Base-by-base conservation (phyloP, 371 early-diverging fungal genomes). In the Phascolomyces articulosus region DNA sequence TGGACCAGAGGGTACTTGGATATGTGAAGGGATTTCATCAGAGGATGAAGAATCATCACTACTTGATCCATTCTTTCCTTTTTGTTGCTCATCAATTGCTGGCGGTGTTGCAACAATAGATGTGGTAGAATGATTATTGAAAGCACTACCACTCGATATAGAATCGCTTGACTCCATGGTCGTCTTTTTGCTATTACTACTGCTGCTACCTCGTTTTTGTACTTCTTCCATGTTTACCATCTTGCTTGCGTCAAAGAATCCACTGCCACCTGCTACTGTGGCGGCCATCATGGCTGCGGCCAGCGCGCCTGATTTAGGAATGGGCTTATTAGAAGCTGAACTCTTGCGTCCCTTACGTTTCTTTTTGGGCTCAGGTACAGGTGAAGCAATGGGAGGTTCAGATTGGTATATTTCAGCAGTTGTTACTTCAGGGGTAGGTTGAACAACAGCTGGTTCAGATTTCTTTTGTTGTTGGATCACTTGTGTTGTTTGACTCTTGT, bases 221-320 rank as follows among this genome's bases (percentile, higher is more conserved):
- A 59, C 62, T 18, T 66, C 67, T 53, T 66, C 71, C 16, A 65
- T 56, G n/a, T 58, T 54, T 3, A 63, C 53, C 41, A 72, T 60
- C 21, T 62, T 66, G 38, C 54, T 66, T 0, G 71, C 77, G 38
- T 79, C 82, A 49, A 78, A 73, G 55, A 82, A 70, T 10, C 77
- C 74, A 47, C 72, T 75, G 66, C 79, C 68, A 44, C 82, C 82
- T 21, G 82, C 76, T 1, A 79, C 79, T 0, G 82, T 74, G 18
- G 82, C 82, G 4, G 82, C 82, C 82, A 82, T 82, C 77, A 82
- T 77, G 15, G 82, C 82, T 10, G 82, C 77, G 4, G 82, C 82
- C 41, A 82, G 59, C 26, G 82, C 82, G 24, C 82, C 82, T 3
- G 77, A 71, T 63, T 77, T 82, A 6, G 79, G 75, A 47, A 72